Base-by-base conservation (phyloP, 352 stramenopile species). In the Globisporangium emineosum region DNA sequence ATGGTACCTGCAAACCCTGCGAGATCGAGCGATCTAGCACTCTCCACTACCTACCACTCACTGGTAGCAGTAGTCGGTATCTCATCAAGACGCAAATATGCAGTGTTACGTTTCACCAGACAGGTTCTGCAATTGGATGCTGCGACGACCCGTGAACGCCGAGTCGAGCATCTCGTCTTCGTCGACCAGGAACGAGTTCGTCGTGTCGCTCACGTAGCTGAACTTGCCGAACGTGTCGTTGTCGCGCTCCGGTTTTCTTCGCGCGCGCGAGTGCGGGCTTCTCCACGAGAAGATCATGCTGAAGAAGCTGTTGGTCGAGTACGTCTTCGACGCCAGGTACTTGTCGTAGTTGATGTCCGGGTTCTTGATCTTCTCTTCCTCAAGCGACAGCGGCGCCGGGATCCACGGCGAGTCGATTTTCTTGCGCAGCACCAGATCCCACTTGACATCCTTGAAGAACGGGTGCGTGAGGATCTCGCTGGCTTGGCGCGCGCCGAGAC, bases 121-220 rank as follows among this genome's bases (percentile, higher is more conserved):
- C 53, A 94, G 71, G n/a, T 78, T 85, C 69, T 94, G 84, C 65
- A 94, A 56, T 71, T 94, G 86, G 52, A 94, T 76, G 66, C 84
- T 93, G 61, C 84, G 83, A 10, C 86, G 77, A 8, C 86, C 86
- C 13, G 84, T 91, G 66, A 94, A 94, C 23, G 86, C 86, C 19
- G 86, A 77, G 52, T 94, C 86, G 32, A 94, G 79, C 83, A 94
- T 94, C 64, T 94, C 86, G 66, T 94, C 86, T 78, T 94, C 86
- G 69, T 94, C 86, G 65, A 94, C 86, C 12, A 94, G 71, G 71
- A 94, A 94, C 64, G 86, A 94, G 65, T 91, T 92, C 30, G 84
- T 92, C 60, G 84, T 92, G 71, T 94, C 86, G 67, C 86, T 93
- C 62, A 94, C 85, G 72, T 93, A 94, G 70, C 86, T 94, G 56